Base-by-base conservation (phyloP, 2,329 filamentous ascomycete genomes). In the Colletotrichum ledebouriae region DNA sequence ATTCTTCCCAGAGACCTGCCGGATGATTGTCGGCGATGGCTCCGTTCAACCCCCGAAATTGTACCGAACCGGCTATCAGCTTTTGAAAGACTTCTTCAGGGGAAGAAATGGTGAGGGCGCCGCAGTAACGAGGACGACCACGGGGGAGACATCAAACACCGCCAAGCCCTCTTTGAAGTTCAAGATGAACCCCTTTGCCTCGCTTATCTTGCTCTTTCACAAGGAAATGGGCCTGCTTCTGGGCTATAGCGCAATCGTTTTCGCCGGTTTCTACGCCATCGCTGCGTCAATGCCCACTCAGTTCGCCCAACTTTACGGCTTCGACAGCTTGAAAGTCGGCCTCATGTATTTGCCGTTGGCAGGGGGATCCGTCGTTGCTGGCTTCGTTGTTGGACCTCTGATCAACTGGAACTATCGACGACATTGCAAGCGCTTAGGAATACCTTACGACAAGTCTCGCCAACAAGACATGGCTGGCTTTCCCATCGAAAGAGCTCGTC, bases 321-420 rank as follows among this genome's bases (percentile, higher is more conserved):
- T 88, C 29, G 83, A 86, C 65, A 86, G 90, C 20, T 77, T 85
- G 3, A 78, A 84, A 12, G 80, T 88, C 3, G 87, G 87, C 2
- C 76, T 87, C 5, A 84, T 83, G 79, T 87, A 85, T 71, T 75
- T 87, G 1, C 86, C 86, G 2, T 73, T 85, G 34, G 85, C 85
- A 0, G 77, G 74, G 4, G 86, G 85, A 1, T 85, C 84, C n/a
- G 78, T 85, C 12, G 73, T 82, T 2, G 80, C 85, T 0, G 83
- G 83, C 1, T 71, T 81, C 9, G 73, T 81, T 3, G 79, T 80
- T 3, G 89, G 91, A 1, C 82, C 83, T 2, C 71, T 88, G 1
- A 84, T 92, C 41, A 91, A 93, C 76, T 85, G 85, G 78, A 93
- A 92, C 75, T 94, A 89, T 75, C 83, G 85, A 1, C 86, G 90